Evolutionary conservation across 768 basidiomycete species (phyloP), one percentile per base, ranked within the genome.

Genomic region (Pleurotus sapidus): DNA sequence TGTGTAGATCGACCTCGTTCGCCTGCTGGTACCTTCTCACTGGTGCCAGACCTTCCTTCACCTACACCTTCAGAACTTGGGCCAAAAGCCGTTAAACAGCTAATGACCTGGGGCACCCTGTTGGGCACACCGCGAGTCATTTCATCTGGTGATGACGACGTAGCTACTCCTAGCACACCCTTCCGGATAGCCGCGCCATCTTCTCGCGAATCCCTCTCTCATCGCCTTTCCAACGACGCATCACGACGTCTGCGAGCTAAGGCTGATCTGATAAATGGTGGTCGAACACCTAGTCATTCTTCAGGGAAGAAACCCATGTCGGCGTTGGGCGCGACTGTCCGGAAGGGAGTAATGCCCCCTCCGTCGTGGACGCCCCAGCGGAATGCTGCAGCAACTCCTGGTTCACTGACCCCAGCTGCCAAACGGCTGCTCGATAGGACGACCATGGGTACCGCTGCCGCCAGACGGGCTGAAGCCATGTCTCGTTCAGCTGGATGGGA

Each of bases 21-120:
- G 8, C 81, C 87, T 4, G 75, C 74, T 49, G 74, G 75, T 59
- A 79, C 77, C 11, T 93, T 92, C 68, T 78, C 88, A 2, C 85
- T 97, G 17, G 87, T 99, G 18, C 87, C 93, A 12, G 84, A 84
- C 56, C 71, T 96, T 8, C 96, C 97, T 3, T 93, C 95, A 0
- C 95, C 95, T 1, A 91, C 89, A 5, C 87, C 94, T 0, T 81
- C 86, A 4, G 79, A 91, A 64, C 81, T 98, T 46, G 92, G 91
- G 0, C 84, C 94, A 1, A 75, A 79, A 4, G 90, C 92, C 1
- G 80, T 98, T 51, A 93, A 94, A 65, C 88, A 98, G 63, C 82
- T 99, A 14, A 94, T 98, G 89, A 99, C 97, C 11, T 95, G 93
- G 94, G 97, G 97, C 1, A 95, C 93, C 11, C 78, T 98, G 20